Evolutionary conservation across 148 eudicot species (phyloP), one percentile per base, ranked within the genome.

Genomic region (Rhododendron simsii): DNA sequence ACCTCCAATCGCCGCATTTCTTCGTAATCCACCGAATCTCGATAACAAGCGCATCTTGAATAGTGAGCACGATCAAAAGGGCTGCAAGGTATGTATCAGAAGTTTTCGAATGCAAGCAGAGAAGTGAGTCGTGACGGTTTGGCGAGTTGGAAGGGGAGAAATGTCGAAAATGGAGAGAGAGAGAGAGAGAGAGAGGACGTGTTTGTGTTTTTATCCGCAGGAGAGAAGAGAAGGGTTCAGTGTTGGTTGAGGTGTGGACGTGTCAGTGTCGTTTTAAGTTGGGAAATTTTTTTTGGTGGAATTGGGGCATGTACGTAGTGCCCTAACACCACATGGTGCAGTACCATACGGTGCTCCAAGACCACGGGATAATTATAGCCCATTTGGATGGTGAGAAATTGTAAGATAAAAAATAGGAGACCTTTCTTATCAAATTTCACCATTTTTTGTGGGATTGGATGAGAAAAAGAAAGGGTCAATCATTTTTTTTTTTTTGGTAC

Each of bases 41-140:
- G 90, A 41, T 80, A 90, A 86, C 53, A 89, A 87, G 51, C 95
- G 95, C 97, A 93, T 94, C 86, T 2, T 92, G 28, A 7, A 59
- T 7, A 4, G 15, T 6, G 71, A 1, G 57, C 2, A 3, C 35
- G 82, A 21, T 61, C 9, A 80, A 67, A 45, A 26, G 53, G 6
- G 11, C 30, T 3, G 0, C 9, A 47, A 18, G 11, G 13, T 47
- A 7, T 51, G 86, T 69, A 61, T 69, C 41, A 51, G 33, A n/a
- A 51, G 23, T 39, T 30, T n/a, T 20, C 15, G 33, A 26, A 73
- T 59, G 84, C 44, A 71, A 67, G 4, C 8, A 35, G 83, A 69
- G 23, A 30, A 20, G 11, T 10, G 37, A 81, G 48, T 0, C 33
- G 39, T 21, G 11, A 10, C 4, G 71, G 51, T 33, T 50, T 23